Base-by-base conservation (phyloP, 1,284 basidiomycete genomes). In the Apiotrichum siamense region DNA sequence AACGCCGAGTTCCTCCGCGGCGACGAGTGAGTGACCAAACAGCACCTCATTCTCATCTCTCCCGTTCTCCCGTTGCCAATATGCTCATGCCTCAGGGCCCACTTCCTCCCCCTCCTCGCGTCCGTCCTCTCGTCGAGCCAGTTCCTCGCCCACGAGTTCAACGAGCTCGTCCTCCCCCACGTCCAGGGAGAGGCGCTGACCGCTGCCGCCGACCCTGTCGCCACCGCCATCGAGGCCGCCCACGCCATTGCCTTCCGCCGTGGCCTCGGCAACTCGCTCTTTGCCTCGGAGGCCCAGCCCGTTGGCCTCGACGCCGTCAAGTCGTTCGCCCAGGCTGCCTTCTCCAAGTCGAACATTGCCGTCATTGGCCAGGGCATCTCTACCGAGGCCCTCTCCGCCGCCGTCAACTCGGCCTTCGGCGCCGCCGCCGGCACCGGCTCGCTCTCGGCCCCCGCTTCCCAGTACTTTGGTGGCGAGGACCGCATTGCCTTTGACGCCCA, bases 11-110 rank as follows among this genome's bases (percentile, higher is more conserved):
- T 97, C 77, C 77, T 97, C 63, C 84, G 86, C 57, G 93, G 90
- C 47, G 91, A 98, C 73, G 94, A 97, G 93, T 97, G 75, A 78
- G 89, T 87, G n/a, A n/a, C n/a, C n/a, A n/a, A n/a, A n/a, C n/a
- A n/a, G n/a, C n/a, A n/a, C n/a, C n/a, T n/a, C n/a, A n/a, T n/a
- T n/a, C n/a, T n/a, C n/a, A n/a, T n/a, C n/a, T n/a, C n/a, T n/a
- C n/a, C n/a, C n/a, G n/a, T n/a, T n/a, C n/a, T n/a, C n/a, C n/a
- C n/a, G n/a, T n/a, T n/a, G n/a, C n/a, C n/a, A 26, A 43, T 21
- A n/a, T 37, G 17, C 47, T 47, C 24, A 39, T 31, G 39, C 15
- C 10, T 5, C 70, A 93, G 91, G 74, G 74, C 79, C 45, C 87
- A 85, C 78, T 96, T 96, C 77, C 83, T 91, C 42, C 85, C 88